Evolutionary conservation across 2,329 filamentous ascomycete genomes (phyloP).

Genomic region (Daldinia sp.): DNA sequence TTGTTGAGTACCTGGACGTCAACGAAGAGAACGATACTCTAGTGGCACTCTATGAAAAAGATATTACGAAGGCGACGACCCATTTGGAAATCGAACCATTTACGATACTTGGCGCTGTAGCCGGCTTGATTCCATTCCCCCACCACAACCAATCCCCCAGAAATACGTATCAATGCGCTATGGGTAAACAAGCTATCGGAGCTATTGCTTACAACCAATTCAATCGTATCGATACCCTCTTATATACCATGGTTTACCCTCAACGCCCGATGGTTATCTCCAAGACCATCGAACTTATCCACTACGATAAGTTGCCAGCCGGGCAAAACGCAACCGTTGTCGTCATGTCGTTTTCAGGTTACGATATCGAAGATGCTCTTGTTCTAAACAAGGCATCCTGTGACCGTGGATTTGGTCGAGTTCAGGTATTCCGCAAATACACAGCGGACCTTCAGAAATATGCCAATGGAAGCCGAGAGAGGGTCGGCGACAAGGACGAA

Average conservation of each 20-base stretch:
- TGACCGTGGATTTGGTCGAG: slow-evolving; percentile 93
- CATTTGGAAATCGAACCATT: slow-evolving; percentile 99
- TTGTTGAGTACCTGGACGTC: slow-evolving; percentile 96
- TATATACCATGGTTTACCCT: slow-evolving; percentile 97
- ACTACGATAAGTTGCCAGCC: slow-evolving; percentile 96
- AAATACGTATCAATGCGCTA: slow-evolving; percentile 99
- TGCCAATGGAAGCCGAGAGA: slow-evolving; percentile 77
- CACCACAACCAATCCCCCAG: slow-evolving; percentile 98
- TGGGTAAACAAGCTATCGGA: slow-evolving; percentile 99
- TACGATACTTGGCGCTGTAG: slow-evolving; percentile 93
- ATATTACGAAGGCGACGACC: slow-evolving; percentile 84
- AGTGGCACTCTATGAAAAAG: slow-evolving; percentile 87
- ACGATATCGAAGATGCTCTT: slow-evolving; percentile 98
- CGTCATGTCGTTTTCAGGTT: slow-evolving; percentile 99
- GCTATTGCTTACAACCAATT: slow-evolving; percentile 99
- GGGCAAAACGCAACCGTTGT: slow-evolving; percentile 97
- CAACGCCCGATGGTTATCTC: slow-evolving; percentile 98
- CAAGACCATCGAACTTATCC: slow-evolving; percentile 93
- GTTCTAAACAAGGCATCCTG: slow-evolving; percentile 96
- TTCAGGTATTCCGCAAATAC: slow-evolving; percentile 98
- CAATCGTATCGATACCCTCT: slow-evolving; percentile 91
- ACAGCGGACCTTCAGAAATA: slow-evolving; percentile 87
- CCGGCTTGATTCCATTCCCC: slow-evolving; percentile 94
- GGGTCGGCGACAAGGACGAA: slow-evolving; percentile 71
- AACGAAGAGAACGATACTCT: slow-evolving; percentile 98